A percentile compares a stretch with the other conserved stretches of the same genome.
Conservation (phyloP, 2,329 filamentous ascomycete species). For the Colletotrichum eleusines region DNA sequence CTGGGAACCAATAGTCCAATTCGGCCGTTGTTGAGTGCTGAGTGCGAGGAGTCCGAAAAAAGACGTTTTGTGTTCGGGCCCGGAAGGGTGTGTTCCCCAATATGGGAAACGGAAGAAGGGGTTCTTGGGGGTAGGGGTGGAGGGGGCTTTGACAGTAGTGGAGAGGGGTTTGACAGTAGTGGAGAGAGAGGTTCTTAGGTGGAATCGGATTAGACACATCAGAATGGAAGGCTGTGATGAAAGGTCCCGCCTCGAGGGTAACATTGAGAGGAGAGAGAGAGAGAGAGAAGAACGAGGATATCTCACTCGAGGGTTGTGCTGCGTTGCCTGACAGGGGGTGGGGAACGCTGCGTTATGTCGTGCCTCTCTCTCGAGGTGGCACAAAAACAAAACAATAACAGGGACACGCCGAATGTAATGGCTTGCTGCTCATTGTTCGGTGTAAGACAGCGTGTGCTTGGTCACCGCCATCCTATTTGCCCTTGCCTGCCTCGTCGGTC, state of each 20-base stretch:
- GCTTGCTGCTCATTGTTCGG: constrained; percentile 11
- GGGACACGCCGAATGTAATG: constrained; percentile 1
- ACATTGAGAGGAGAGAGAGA: constrained; percentile 11
- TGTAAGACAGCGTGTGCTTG: constrained; percentile 21
- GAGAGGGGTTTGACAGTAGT: too few relatives aligned
- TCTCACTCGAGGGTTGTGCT: constrained; percentile 10
- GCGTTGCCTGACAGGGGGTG: not conserved
- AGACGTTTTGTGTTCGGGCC: constrained; percentile 16
- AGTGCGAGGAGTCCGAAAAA: constrained; percentile 20
- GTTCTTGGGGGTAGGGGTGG: not conserved
- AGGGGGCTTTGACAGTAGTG: not conserved
- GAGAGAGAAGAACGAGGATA: constrained; percentile 20
- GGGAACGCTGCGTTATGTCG: constrained; percentile 34
- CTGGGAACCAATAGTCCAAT: constrained; percentile 20
- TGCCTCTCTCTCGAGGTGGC: constrained; percentile 21
- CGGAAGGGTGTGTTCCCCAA: constrained; percentile 12
- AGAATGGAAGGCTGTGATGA: constrained; percentile 5
- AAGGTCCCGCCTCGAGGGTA: constrained; percentile 9
- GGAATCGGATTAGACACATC: not conserved
- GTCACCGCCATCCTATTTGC: constrained; percentile 9
- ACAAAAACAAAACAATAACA: constrained; percentile 18
- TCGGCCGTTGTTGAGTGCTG: not conserved
- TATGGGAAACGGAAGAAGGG: not conserved
- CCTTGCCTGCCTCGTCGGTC: constrained; percentile 36
- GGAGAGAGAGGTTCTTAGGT: not conserved